A percentile compares a stretch with the other conserved stretches of the same genome.
These are phyloP conservation scores for Plantago elongata DNA, from an alignment of 257 asterid species.

Conservation along the genomic window DNA sequence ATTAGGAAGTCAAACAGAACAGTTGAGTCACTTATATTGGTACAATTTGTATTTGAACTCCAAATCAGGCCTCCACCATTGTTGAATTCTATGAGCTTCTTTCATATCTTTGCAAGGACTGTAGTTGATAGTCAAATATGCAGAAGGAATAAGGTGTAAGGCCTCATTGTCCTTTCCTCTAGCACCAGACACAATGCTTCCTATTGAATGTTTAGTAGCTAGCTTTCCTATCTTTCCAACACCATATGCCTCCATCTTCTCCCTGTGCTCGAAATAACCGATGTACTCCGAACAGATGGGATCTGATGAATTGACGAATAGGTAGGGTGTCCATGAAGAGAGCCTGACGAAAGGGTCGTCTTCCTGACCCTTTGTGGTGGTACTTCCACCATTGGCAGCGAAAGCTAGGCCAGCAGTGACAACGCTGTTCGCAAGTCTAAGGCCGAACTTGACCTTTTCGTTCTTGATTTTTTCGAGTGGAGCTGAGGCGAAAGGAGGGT, in stretches of 20 bases:
- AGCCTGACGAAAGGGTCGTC: constrained; percentile 31
- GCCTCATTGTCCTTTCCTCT: constrained; percentile 50
- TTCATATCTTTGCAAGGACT: constrained; percentile 28
- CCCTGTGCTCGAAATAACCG: constrained; percentile 64
- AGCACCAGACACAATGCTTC: constrained; percentile 37
- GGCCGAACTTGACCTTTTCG: constrained; percentile 46
- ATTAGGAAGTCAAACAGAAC: neutral
- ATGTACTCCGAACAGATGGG: constrained; percentile 58
- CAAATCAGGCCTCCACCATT: constrained; percentile 67
- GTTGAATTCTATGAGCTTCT: constrained; percentile 63
- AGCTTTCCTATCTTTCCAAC: constrained; percentile 52
- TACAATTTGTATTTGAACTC: constrained; percentile 30
- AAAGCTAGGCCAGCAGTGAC: constrained; percentile 58
- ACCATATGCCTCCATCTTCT: constrained; percentile 52
- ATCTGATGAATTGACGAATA: constrained; percentile 54
- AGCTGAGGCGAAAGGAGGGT: constrained; percentile 66
- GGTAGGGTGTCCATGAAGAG: constrained; percentile 60
- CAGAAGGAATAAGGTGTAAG: constrained; percentile 63
- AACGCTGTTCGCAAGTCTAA: constrained; percentile 45
- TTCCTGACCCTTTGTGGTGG: constrained; percentile 8
- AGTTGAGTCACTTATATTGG: constrained; percentile 22
- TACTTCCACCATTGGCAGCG: constrained; percentile 27
- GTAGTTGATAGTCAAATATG: constrained; percentile 40
- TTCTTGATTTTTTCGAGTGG: constrained; percentile 47
- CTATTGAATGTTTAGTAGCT: constrained; percentile 57